These are phyloP conservation scores for Colletotrichum viniferum DNA, from an alignment of 2,329 filamentous ascomycete species.

Conservation along the genomic window DNA sequence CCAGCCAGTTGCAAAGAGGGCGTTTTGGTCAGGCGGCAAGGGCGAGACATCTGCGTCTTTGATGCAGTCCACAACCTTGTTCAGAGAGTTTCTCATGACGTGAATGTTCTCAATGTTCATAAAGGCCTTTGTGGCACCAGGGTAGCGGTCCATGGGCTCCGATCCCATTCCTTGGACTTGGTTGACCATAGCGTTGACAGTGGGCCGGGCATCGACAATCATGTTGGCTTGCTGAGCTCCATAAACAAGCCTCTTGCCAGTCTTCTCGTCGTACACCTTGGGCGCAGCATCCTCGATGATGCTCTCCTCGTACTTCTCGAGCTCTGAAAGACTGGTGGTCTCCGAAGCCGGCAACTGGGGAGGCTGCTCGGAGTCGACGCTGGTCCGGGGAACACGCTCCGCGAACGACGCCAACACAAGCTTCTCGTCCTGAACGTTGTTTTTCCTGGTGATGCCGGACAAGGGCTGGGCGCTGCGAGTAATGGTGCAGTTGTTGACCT, in stretches of 20 bases:
- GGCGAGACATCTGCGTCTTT: slow-evolving; percentile 91
- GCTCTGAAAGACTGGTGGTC: slow-evolving; percentile 58
- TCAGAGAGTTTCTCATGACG: slow-evolving; percentile 91
- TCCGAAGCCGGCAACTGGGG: slow-evolving; percentile 53
- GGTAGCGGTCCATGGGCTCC: slow-evolving; percentile 98
- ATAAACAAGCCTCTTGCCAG: slow-evolving; percentile 72
- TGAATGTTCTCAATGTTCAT: slow-evolving; percentile 98
- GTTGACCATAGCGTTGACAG: slow-evolving; percentile 93
- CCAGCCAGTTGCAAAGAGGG: slow-evolving; percentile 86
- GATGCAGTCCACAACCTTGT: slow-evolving; percentile 84
- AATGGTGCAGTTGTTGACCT: slow-evolving; percentile 95
- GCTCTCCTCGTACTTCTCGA: slow-evolving; percentile 73
- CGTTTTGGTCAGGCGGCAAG: slow-evolving; percentile 80
- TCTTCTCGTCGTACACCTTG: slow-evolving; percentile 60
- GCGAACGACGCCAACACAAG: slow-evolving; percentile 92
- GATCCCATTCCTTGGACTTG: slow-evolving; percentile 92
- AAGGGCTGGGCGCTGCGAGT: slow-evolving; percentile 93
- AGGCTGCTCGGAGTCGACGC: slow-evolving; percentile 39
- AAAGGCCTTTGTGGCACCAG: slow-evolving; percentile 87
- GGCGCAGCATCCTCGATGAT: slow-evolving; percentile 57
- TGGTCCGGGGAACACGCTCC: slow-evolving; percentile 57
- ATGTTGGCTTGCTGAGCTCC: slow-evolving; percentile 92
- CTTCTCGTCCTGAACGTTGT: slow-evolving; percentile 95
- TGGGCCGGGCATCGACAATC: slow-evolving; percentile 94
- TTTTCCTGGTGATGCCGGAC: slow-evolving; percentile 83